Percentiles rank a stretch among this genome's conserved stretches.
Conservation (phyloP, 257 asterid genomes). For the Solanum tacnaense region DNA sequence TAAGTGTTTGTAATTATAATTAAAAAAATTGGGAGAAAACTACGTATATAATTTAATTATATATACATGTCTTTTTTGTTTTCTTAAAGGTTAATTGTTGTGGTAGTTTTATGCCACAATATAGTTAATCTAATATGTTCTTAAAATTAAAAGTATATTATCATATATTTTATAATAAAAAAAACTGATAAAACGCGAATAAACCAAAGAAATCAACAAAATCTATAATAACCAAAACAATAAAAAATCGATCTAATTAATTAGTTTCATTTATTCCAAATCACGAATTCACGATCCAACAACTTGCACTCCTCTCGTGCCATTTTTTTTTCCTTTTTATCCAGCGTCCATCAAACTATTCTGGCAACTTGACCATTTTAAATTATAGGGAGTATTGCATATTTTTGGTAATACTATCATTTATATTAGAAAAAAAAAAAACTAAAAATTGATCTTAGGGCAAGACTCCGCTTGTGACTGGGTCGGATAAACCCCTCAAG, state of each 20-base stretch:
- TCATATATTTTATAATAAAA: too few relatives aligned
- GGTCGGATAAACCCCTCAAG: not conserved
- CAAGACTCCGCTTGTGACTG: not conserved
- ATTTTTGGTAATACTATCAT: not conserved
- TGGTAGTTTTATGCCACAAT: too few relatives aligned
- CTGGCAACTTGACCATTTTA: not conserved
- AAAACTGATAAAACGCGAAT: not conserved
- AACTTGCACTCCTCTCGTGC: not conserved
- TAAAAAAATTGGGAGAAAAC: not conserved
- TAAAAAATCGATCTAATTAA: too few relatives aligned
- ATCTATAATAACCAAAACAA: not conserved
- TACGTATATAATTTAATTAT: too few relatives aligned
- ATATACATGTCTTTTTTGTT: too few relatives aligned
- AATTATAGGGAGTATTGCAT: not conserved
- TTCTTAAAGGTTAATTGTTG: not conserved
- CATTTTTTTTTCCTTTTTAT: not conserved
- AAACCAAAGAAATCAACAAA: not conserved
- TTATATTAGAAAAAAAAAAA: not conserved
- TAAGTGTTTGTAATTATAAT: too few relatives aligned
- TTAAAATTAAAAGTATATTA: too few relatives aligned
- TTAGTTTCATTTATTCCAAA: too few relatives aligned
- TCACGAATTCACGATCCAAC: too few relatives aligned
- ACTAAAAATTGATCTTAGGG: not conserved
- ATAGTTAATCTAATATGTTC: too few relatives aligned
- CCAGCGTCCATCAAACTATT: not conserved